Conservation (phyloP, 495 filamentous ascomycete species). For the Staphylotrichum tortipilum region DNA sequence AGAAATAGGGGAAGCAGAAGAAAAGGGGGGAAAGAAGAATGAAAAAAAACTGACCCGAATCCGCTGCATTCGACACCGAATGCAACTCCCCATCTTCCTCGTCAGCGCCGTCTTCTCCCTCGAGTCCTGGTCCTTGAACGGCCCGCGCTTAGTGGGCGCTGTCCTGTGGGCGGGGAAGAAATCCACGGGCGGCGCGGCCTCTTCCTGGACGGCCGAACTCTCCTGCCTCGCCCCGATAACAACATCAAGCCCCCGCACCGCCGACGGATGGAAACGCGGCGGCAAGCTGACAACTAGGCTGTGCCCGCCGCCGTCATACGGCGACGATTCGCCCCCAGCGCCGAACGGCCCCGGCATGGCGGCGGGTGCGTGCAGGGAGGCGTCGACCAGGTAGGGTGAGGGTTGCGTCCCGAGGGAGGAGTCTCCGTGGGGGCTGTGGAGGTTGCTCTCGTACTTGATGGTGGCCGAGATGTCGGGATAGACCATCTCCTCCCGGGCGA, state of each 20-base stretch:
- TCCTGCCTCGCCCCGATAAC: neutral
- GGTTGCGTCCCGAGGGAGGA: conserved; percentile 6
- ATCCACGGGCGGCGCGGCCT: conserved; percentile 2
- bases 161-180: conserved; percentile 15
- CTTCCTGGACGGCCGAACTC: neutral
- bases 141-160: conserved; percentile 34
- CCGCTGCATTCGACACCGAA: conserved; percentile 47
- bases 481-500: conserved; percentile 36
- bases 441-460: conserved; percentile 21
- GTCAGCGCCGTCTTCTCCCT: conserved; percentile 42
- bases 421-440: neutral
- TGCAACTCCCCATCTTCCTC: conserved; percentile 43
- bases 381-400: conserved; percentile 3
- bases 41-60: conserved; percentile 44
- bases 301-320: conserved; percentile 8
- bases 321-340: conserved; percentile 3
- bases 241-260: conserved; percentile 5
- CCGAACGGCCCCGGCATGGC: conserved; percentile 5
- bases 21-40: too few relatives aligned
- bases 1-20: too few relatives aligned
- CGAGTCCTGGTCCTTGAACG: conserved; percentile 38
- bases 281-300: neutral
- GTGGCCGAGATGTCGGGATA: conserved; percentile 29
- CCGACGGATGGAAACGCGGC: conserved; percentile 7
- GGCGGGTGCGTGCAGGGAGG: neutral